These are phyloP conservation scores for Salvia splendens DNA, from an alignment of 257 asterid species.

Conservation along the genomic window DNA sequence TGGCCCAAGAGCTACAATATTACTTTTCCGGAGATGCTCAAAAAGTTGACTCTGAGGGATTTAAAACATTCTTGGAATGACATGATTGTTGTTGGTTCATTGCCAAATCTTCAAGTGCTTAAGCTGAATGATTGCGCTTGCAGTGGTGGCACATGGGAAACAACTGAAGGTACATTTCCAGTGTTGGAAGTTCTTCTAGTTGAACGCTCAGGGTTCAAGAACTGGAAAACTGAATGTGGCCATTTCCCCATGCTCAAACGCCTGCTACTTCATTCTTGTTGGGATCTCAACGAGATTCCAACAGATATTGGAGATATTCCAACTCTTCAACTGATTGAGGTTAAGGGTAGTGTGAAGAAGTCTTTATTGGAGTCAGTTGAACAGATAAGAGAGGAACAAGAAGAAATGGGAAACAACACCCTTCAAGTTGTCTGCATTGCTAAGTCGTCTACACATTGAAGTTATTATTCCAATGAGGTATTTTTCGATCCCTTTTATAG, in stretches of 20 bases:
- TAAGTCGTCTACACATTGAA: too few species aligned
- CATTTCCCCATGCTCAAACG: constrained; percentile 22
- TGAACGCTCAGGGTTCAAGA: background rate
- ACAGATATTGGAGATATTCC: too few species aligned
- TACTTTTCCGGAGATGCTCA: background rate
- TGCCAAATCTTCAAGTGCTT: constrained; percentile 7
- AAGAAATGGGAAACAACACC: background rate
- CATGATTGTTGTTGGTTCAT: background rate
- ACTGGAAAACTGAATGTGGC: constrained; percentile 2
- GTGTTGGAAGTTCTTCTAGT: background rate
- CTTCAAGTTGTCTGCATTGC: background rate
- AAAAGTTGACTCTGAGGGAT: constrained; percentile 6
- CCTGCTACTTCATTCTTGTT: background rate
- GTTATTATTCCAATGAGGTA: too few species aligned
- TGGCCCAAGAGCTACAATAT: too few species aligned
- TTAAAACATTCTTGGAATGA: background rate
- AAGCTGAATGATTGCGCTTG: background rate
- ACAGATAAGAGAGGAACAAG: background rate
- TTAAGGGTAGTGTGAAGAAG: too few species aligned
- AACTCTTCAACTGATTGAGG: too few species aligned
- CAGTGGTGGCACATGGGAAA: background rate
- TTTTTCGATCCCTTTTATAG: too few species aligned
- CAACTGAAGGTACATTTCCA: constrained; percentile 10
- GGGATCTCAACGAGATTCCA: too few species aligned
- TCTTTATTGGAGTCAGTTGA: background rate